Evolutionary conservation across 176 grass and related monocot species (phyloP), one percentile per base, ranked within the genome.

Genomic region (Oryza glumipatula): DNA sequence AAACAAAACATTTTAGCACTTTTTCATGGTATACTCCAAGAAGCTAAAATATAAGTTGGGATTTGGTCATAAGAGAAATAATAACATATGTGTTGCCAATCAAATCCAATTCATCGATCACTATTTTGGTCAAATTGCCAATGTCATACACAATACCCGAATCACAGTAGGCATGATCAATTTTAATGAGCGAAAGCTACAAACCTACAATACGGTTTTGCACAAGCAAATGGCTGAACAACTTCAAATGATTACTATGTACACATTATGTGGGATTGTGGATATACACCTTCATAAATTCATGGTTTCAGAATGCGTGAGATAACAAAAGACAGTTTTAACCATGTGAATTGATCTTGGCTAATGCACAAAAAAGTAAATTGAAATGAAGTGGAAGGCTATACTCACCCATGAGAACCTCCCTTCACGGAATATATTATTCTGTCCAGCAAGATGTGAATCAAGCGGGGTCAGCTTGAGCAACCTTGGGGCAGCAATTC

Each of bases 401-500:
- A 76, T 24, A 79, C 89, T 76, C 70, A 96, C 96, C 94, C 96
- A 99, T 43, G 93, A 99, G 68, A 99, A 96, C 65, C 94, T 88
- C 2, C 96, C 96, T 32, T 89, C 89, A 8, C 82, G 92, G 24
- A 99, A 95, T 63, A 89, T 92, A 66, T 76, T 99, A 54, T 89
- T 90, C 19, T 49, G 67, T 1, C 96, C 96, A 2, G 96, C 91
- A 12, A 92, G 66, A 36, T 99, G 93, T 39, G 89, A 92, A 26
- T 99, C 91, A 4, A 99, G 65, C 17, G 96, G 96, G 49, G 78
- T 92, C 69, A 99, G 88, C 86, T 96, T 99, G 61, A 99, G 80
- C 76, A 96, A 52, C 58, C 96, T 92, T 17, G 96, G 94, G 12
- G 96, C 96, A 22, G 96, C 93, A 90, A 99, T 99, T 45, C 94